Evolutionary conservation across 352 stramenopile species (phyloP), one percentile per base, ranked within the genome.

Genomic region (Pythium monospermum): DNA sequence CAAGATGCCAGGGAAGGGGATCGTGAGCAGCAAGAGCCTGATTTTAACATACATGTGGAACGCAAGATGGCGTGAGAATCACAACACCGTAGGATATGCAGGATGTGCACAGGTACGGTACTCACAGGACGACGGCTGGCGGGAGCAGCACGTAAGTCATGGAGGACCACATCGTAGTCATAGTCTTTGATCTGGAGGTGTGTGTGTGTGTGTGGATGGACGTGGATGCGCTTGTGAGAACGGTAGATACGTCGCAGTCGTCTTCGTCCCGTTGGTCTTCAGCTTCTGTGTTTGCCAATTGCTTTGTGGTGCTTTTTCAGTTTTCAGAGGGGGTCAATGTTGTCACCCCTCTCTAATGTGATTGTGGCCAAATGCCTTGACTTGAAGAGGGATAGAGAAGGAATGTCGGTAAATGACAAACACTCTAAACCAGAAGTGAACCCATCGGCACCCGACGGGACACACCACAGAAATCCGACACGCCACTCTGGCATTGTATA

Each of bases 91-190:
- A 47, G 6, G 10, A 18, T 35, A 32, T 22, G 32, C 10, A 10
- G 1, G 5, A 38, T n/a, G n/a, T 22, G 16, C 32, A 16, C 16
- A 2, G 12, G 18, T 38, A 27, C 25, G 19, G 12, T 3, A 78
- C 78, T 51, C 69, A 91, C 80, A 91, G 70, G 52, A 88, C 57
- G 35, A 91, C 73, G n/a, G 80, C 80, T 21, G 80, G 80, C 30
- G 80, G 80, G 28, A 91, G 73, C 51, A 91, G 59, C 32, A 85
- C 68, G 46, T 87, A 91, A 31, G 80, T 87, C 66, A 85, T 83
- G 27, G 76, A 85, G 35, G 75, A 79, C 80, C 80, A 91, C 60
- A 87, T 70, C 41, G 76, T 78, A 58, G 73, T 39, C 76, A 85
- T 87, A 39, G 26, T 42, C 32, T 37, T 43, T 27, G 37, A 22